These are phyloP conservation scores for Hericium erinaceus DNA, from an alignment of 768 basidiomycete genomes.

Conservation along the genomic window DNA sequence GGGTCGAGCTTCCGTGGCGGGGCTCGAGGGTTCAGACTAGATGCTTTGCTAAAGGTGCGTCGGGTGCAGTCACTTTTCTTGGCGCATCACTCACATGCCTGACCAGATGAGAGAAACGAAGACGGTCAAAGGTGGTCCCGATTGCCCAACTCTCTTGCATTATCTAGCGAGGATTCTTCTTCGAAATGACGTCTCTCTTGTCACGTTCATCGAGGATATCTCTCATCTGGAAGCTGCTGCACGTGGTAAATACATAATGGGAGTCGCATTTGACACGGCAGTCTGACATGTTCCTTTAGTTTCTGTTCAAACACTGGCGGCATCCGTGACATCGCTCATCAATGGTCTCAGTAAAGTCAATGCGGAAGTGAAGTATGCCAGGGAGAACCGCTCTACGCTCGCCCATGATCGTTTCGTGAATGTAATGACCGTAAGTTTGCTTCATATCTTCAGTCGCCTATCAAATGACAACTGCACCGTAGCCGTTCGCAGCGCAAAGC, in stretches of 20 bases:
- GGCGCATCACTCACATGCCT: neutral
- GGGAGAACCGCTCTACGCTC: conserved; percentile 21
- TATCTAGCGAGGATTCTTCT: conserved; percentile 74
- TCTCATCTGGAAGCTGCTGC: conserved; percentile 79
- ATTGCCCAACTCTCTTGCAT: conserved; percentile 86
- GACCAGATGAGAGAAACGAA: conserved; percentile 74
- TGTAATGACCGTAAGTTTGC: conserved; percentile 55
- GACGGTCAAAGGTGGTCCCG: conserved; percentile 53
- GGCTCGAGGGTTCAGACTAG: conserved; percentile 79
- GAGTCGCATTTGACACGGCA: neutral
- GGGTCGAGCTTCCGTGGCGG: conserved; percentile 74
- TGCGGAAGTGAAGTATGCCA: conserved; percentile 41
- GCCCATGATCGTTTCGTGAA: conserved; percentile 52
- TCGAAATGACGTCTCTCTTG: conserved; percentile 52
- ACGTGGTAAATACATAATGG: conserved; percentile 39
- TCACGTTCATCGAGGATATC: conserved; percentile 72
- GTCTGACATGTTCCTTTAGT: conserved; percentile 32
- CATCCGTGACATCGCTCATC: conserved; percentile 50
- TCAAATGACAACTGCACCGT: neutral
- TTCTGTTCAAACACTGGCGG: conserved; percentile 56
- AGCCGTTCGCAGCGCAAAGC: conserved; percentile 34
- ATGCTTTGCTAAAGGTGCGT: conserved; percentile 68
- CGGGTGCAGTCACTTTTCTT: neutral
- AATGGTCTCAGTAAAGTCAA: conserved; percentile 48
- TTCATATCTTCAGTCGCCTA: neutral